Evolutionary conservation across 495 filamentous ascomycete genomes (phyloP), one percentile per base, ranked within the genome.

Genomic region (Neurospora terricola): DNA sequence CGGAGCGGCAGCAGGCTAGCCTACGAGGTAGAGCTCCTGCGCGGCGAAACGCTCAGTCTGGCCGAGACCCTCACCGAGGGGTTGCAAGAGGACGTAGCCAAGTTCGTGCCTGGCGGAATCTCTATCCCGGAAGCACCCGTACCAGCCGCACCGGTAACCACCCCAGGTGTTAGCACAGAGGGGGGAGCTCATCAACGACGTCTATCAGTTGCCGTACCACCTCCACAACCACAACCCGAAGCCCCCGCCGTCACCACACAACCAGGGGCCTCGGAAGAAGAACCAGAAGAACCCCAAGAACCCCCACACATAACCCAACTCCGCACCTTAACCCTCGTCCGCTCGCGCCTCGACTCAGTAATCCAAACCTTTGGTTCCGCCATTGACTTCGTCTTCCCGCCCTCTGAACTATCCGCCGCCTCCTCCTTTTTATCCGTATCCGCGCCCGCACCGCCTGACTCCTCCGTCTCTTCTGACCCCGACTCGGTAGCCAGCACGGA

Each of bases 1-100:
- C 89, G 96, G 68, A 91, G 92, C 75, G 91, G 93, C 30, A 90
- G 91, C 73, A 88, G 96, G 11, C 85, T 99, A 27, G 93, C 94
- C 36, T 99, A 99, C 81, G 93, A 98, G 77, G 95, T 99, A 10
- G 96, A 99, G 78, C 88, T 98, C 9, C 82, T 99, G 10, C 90
- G 94, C 8, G 94, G 94, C 70, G 96, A 98, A 78, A 90, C 93
- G 0, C 84, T 93, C 21, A 87, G 89, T 38, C 81, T 97, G 62
- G 90, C 91, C 0, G 94, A 97, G 74, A 84, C 91, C 7, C 82
- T 99, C 73, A 88, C 89, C 0, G 93, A 95, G 73, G 84, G 85
- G 0, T 81, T 97, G 34, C 84, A 88, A 12, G 85, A 89, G 4
- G 91, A 94, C 72, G 89, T 97, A 30, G 81, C 79, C 36, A 89